These are phyloP conservation scores for Fusarium palustre DNA, from an alignment of 2,329 filamentous ascomycete species.

Conservation along the genomic window DNA sequence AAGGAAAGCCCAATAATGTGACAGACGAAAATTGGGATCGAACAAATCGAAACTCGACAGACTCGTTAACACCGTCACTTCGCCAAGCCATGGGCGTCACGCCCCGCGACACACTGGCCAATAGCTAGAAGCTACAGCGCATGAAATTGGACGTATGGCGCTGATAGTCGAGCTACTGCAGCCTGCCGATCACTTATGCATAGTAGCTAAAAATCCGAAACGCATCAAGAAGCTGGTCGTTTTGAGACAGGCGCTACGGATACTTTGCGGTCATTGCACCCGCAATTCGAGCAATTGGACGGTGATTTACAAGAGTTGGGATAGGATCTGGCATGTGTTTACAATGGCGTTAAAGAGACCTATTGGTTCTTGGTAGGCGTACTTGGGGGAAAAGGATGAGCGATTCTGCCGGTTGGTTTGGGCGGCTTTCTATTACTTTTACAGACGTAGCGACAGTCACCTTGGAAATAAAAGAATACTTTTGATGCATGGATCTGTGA, in stretches of 20 bases:
- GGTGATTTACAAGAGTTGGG: neutral
- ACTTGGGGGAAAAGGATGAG: slow-evolving; percentile 12
- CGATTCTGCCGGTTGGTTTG: slow-evolving; percentile 12
- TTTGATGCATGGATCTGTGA: neutral
- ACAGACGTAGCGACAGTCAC: slow-evolving; percentile 26
- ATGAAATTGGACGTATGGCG: neutral
- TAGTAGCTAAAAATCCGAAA: neutral
- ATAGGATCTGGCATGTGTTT: neutral
- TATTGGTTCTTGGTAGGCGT: slow-evolving; percentile 14
- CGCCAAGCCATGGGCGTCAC: slow-evolving; percentile 40
- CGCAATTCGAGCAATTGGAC: neutral
- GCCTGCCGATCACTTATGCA: slow-evolving; percentile 30
- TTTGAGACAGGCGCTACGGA: slow-evolving; percentile 17
- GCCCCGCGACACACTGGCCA: slow-evolving; percentile 38
- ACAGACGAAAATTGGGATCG: slow-evolving; percentile 19
- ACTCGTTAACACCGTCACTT: slow-evolving; percentile 44
- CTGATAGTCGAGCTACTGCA: slow-evolving; percentile 23
- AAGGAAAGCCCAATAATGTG: neutral
- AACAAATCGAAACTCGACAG: slow-evolving; percentile 30
- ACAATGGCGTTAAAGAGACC: slow-evolving; percentile 21
- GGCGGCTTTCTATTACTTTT: slow-evolving; percentile 1
- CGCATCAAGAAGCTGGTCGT: neutral
- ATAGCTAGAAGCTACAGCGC: slow-evolving; percentile 4
- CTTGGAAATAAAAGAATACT: slow-evolving; percentile 8
- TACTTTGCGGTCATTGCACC: neutral